Evolutionary conservation across 1,139 yeast genomes (phyloP), one percentile per base, ranked within the genome.

Genomic region (Yamadazyma kanchanaburiensis): DNA sequence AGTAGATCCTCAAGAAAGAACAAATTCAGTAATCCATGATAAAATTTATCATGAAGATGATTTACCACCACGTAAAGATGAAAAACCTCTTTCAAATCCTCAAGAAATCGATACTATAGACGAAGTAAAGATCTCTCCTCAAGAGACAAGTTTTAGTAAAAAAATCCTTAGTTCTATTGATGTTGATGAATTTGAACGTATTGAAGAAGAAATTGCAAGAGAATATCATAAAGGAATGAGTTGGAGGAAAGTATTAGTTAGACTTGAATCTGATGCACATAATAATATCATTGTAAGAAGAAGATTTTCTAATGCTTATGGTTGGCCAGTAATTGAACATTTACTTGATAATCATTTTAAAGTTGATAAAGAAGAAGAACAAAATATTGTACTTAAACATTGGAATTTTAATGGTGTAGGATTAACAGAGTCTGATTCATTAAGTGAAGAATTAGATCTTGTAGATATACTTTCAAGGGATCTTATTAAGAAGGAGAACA

Each of bases 301-400:
- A 45, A 62, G 89, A 38, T 91, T 86, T 63, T 80, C 95, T 8
- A 91, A 91, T 60, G 95, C 96, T 0, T 88, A 83, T 58, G 99
- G 99, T 1, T 89, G 97, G 96, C 88, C 86, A 0, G 96, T 88
- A 0, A 70, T 91, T 21, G 85, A 83, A 31, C 96, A 91, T 55
- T 48, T 91, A 40, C 85, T 83, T 15, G 42, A 48, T 8, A 47
- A 47, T 25, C 66, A 60, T 44, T 60, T 60, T 36, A 30, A 28
- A 6, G 45, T 27, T 10, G 45, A 43, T 9, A 29, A 26, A 12
- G 37, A 37, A 11, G 26, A 27, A 5, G 41, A 38, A 19, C 43
- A 36, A 8, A 27, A 33, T n/a, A 24, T 21, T 7, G 18, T 25
- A 9, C 6, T 8, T 10, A 16, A 29, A 5, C 18, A 22, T 4